Base-by-base conservation (phyloP, 805 yeast species). In the Ogataea thermomethanolica region DNA sequence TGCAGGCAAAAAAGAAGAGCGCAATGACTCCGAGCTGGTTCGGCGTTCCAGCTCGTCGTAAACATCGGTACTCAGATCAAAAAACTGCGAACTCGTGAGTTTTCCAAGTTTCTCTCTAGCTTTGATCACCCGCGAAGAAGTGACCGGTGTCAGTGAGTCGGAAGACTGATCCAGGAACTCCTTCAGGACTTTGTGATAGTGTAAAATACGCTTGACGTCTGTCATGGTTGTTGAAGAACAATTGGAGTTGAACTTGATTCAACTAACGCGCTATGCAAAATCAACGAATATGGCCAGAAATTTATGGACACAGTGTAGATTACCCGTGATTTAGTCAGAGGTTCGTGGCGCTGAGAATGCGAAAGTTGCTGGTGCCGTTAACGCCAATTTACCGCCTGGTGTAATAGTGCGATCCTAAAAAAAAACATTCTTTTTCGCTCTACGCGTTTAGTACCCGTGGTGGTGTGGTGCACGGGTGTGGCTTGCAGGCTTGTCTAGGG, bases 11-110 rank as follows among this genome's bases (percentile, higher is more conserved):
- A 74, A 79, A 39, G 76, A 79, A 1, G 84, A 80, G 13, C 46
- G 42, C 23, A 74, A 70, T 37, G 74, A 67, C 27, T 74, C 70
- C 50, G 80, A 82, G n/a, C 44, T 45, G 28, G 76, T 73, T 48
- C 99, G 74, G 56, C 99, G 76, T 54, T 79, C 78, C 45, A 93
- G 68, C 62, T 93, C 99, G 63, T 93, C 99, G 59, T 80, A 84
- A 9, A 93, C 97, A 61, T 93, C 99, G 3, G 96, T 89, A 50
- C 95, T 79, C 43, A 93, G 75, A 61, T 93, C 99, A 45, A 75
- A 73, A 58, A 93, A 89, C 63, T 95, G 99, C 7, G 82, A 78
- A 23, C 74, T 69, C 2, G 95, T 82, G 39, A 95, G 73, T 56
- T 86, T 88, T 46, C 84, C 71, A 35, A 91, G 72, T 62, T 91